These are phyloP conservation scores for Carnegiea gigantea DNA, from an alignment of 179 eudicot genomes.

Conservation along the genomic window DNA sequence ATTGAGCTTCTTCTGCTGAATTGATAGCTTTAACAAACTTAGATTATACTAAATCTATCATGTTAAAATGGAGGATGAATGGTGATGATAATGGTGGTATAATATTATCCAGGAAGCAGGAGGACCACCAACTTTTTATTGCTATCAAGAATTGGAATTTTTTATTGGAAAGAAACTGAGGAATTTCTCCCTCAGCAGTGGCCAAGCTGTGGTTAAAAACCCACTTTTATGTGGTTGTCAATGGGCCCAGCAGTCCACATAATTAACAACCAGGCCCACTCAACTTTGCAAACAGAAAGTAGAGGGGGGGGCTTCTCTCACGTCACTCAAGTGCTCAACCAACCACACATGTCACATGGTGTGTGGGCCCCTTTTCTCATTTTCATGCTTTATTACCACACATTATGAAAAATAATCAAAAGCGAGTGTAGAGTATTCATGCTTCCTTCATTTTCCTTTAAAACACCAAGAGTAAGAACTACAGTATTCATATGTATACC, in stretches of 20 bases:
- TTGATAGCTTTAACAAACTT: no score
- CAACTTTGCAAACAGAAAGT: constrained; percentile 16
- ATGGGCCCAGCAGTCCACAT: constrained; percentile 21
- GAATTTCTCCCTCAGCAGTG: background rate
- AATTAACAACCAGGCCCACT: constrained; percentile 12
- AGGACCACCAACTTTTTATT: constrained; percentile 17
- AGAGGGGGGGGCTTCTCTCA: background rate
- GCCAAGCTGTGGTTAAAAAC: constrained; percentile 21
- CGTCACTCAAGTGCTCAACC: constrained; percentile 31
- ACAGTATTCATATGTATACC: no score
- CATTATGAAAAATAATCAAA: background rate
- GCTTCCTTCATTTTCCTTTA: no score
- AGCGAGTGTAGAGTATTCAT: background rate
- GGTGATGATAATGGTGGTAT: background rate
- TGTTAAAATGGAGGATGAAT: background rate
- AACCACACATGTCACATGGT: constrained; percentile 43
- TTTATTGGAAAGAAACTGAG: constrained; percentile 23
- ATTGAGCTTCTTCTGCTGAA: no score
- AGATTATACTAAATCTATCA: background rate
- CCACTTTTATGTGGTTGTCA: constrained; percentile 16
- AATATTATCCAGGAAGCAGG: constrained; percentile 4
- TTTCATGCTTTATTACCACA: background rate
- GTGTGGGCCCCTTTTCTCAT: constrained; percentile 14
- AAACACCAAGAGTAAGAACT: no score
- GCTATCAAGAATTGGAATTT: constrained; percentile 16